A percentile compares a stretch with the other conserved stretches of the same genome.
phyloP scores from a whole-genome alignment of 257 asterid genomes.

The Primulina huaijiensis region DNA sequence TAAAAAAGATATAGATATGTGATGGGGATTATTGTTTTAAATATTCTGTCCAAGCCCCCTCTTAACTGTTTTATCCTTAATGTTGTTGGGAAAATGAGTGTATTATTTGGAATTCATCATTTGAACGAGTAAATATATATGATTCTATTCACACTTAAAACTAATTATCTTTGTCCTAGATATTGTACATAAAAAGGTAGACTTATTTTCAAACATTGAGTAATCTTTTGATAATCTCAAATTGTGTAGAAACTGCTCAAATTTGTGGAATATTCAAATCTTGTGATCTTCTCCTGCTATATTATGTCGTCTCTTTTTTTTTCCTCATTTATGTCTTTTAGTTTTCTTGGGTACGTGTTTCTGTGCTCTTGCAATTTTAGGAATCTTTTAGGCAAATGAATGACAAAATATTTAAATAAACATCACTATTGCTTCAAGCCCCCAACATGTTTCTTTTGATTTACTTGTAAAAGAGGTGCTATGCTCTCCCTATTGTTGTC shows the following conservation, averaged over 20 bases:
- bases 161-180: not conserved
- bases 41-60: not conserved
- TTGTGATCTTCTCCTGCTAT: not conserved
- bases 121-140: not conserved
- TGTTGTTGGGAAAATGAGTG: not conserved
- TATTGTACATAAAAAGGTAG: not conserved
- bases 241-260: not conserved
- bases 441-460: no score
- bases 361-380: no score
- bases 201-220: no score
- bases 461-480: not conserved
- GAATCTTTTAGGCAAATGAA: not conserved
- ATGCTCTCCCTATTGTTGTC: not conserved
- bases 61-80: not conserved
- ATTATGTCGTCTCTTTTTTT: not conserved
- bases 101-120: not conserved
- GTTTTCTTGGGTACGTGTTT: not conserved
- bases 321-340: not conserved
- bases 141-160: not conserved
- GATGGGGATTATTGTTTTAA: conserved; percentile 6
- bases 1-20: not conserved
- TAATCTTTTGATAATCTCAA: not conserved
- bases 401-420: not conserved
- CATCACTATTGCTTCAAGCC: no score
- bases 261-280: not conserved